Evolutionary conservation across 352 stramenopile genomes (phyloP), one percentile per base, ranked within the genome.

Genomic region (Globisporangium alternatum): DNA sequence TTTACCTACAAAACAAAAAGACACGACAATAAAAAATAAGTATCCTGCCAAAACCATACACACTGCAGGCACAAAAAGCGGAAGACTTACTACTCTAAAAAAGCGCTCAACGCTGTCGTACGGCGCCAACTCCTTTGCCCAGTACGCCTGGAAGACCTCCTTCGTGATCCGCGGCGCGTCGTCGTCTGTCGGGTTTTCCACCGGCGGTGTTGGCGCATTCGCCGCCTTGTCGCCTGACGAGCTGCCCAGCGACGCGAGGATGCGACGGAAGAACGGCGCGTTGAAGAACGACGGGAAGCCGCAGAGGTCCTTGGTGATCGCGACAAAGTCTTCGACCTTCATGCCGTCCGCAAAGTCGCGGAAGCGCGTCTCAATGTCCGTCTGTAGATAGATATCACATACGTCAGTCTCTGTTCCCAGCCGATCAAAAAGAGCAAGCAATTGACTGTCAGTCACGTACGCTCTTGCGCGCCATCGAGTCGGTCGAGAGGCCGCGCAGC

Each of bases 201-300:
- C 21, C 22, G 13, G 2, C 6, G 22, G 53, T 2, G 2, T 54
- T 17, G 55, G 65, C 5, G 60, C 33, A 45, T 7, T 31, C 5
- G 33, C 52, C 12, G 28, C 65, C 44, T 65, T 39, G 45, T 44
- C 43, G 28, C 68, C 60, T 31, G 47, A 30, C 22, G 6, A 21
- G 51, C 51, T 56, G 30, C 30, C 43, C 1, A 51, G 52, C 0
- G 68, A 76, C 35, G 71, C 65, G 17, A 87, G 60, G 55, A 99
- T 98, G 6, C 97, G 83, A 48, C 88, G 77, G 72, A 98, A 99
- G 37, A 99, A 89, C 48, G 97, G 95, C 35, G 90, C 89, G 70
- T 99, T 99, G 72, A 99, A 99, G 77, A 99, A 99, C 22, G 94
- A 98, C n/a, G 97, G 97, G 74, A 99, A 98, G 9, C 90, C 86